Evolutionary conservation across 2,329 filamentous ascomycete genomes (phyloP).

Genomic region (Onygenales sp.): DNA sequence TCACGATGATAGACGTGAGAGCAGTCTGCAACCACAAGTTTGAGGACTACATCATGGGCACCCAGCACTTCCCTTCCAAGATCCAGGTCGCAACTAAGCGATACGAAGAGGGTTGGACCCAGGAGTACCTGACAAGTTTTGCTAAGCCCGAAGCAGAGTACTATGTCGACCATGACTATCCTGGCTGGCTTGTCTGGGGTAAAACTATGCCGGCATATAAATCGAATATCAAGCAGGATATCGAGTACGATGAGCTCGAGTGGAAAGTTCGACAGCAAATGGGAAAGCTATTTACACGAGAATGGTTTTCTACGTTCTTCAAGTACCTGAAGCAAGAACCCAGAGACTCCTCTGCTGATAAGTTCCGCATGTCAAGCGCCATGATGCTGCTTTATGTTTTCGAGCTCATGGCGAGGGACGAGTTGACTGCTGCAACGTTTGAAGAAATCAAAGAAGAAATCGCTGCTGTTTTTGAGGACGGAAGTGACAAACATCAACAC

Average conservation of each 20-base stretch:
- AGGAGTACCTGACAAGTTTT: slow-evolving; percentile 69
- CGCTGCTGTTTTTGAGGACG: slow-evolving; percentile 72
- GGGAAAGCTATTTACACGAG: slow-evolving; percentile 65
- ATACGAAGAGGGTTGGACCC: slow-evolving; percentile 70
- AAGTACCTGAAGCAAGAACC: slow-evolving; percentile 94
- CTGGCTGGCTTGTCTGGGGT: slow-evolving; percentile 94
- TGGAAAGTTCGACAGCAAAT: slow-evolving; percentile 65
- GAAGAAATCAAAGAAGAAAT: slow-evolving; percentile 80
- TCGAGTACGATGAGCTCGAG: slow-evolving; percentile 78
- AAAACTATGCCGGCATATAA: slow-evolving; percentile 74
- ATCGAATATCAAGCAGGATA: slow-evolving; percentile 53
- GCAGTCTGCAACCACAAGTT: slow-evolving; percentile 81
- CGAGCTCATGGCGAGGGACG: slow-evolving; percentile 71
- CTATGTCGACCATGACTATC: slow-evolving; percentile 83
- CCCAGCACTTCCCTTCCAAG: slow-evolving; percentile 68
- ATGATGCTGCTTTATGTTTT: slow-evolving; percentile 84
- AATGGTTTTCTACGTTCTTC: slow-evolving; percentile 84
- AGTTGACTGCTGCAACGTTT: slow-evolving; percentile 66
- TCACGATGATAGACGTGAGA: slow-evolving; percentile 78
- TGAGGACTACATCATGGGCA: slow-evolving; percentile 73
- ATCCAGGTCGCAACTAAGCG: slow-evolving; percentile 62
- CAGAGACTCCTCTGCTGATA: slow-evolving; percentile 67
- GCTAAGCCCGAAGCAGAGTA: slow-evolving; percentile 70
- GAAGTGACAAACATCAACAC: slow-evolving; percentile 95
- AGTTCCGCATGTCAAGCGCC: slow-evolving; percentile 81